Conservation (phyloP, 371 early-diverging fungal genomes). For the Dentiscutata heterogama region DNA sequence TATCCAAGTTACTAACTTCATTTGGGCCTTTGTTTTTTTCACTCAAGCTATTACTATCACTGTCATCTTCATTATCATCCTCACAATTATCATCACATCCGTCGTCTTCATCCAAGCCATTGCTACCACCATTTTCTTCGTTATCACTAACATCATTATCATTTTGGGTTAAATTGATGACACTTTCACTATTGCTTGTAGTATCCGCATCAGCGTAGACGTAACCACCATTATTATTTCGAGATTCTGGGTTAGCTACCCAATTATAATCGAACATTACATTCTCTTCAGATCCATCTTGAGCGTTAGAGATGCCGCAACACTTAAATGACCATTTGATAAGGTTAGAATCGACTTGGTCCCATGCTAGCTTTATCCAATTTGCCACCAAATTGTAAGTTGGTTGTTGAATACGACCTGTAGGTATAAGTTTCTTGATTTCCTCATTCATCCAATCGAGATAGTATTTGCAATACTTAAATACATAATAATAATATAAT, state of each 20-base stretch:
- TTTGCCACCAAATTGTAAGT: background rate
- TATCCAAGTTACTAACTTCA: too few relatives aligned
- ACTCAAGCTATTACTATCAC: too few relatives aligned
- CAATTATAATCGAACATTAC: too few relatives aligned
- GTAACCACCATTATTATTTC: background rate
- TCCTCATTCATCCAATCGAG: background rate
- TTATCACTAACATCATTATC: too few relatives aligned
- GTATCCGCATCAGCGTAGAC: background rate
- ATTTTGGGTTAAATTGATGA: too few relatives aligned
- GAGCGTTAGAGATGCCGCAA: constrained; percentile 1
- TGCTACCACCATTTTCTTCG: too few relatives aligned
- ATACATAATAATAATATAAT: background rate
- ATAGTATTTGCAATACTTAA: background rate
- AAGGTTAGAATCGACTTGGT: background rate
- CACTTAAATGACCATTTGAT: constrained; percentile 6
- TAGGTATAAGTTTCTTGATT: background rate
- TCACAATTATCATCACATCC: too few relatives aligned
- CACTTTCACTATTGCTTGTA: background rate
- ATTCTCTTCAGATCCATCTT: background rate
- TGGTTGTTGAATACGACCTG: background rate
- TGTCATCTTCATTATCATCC: too few relatives aligned
- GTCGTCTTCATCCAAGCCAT: too few relatives aligned
- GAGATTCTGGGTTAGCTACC: too few relatives aligned
- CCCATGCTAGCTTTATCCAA: background rate
- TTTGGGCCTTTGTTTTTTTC: too few relatives aligned